A percentile compares a stretch with the other conserved stretches of the same genome.
Evolutionary conservation across 768 basidiomycete species (phyloP).

Genomic region (Boletales sp.): DNA sequence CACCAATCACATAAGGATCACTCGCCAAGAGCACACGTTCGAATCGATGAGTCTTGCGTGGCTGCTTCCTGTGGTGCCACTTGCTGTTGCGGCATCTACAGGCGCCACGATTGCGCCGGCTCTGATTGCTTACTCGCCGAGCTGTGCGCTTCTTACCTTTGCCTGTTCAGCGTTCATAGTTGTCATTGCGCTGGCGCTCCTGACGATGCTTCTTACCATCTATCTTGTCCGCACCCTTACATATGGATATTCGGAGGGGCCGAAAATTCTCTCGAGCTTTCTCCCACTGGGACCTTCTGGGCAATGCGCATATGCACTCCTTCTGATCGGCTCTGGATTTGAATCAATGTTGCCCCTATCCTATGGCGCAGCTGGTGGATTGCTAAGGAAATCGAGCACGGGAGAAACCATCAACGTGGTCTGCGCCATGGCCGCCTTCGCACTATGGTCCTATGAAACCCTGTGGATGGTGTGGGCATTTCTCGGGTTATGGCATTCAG

Average conservation of each 20-base stretch:
- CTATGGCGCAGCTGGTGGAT: constrained; percentile 28
- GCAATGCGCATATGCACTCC: constrained; percentile 58
- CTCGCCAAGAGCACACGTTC: constrained; percentile 55
- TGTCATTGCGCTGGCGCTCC: constrained; percentile 51
- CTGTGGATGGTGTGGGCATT: constrained; percentile 61
- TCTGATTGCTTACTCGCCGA: constrained; percentile 41
- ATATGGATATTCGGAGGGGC: constrained; percentile 49
- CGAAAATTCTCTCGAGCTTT: constrained; percentile 55
- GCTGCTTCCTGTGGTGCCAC: constrained; percentile 74
- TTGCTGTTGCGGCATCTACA: constrained; percentile 66
- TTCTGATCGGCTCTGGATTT: constrained; percentile 53
- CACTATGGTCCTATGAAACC: constrained; percentile 59
- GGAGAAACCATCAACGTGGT: constrained; percentile 43
- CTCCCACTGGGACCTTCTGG: constrained; percentile 74
- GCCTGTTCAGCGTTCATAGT: constrained; percentile 54
- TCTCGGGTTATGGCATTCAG: constrained; percentile 43
- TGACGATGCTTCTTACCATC: constrained; percentile 63
- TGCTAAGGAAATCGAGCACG: constrained; percentile 33
- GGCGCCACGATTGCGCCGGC: constrained; percentile 57
- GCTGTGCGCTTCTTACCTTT: constrained; percentile 53
- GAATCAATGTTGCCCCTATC: constrained; percentile 34
- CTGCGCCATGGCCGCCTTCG: constrained; percentile 46
- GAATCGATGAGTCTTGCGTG: constrained; percentile 58
- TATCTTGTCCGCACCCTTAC: constrained; percentile 60
- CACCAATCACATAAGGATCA: constrained; percentile 39